phyloP scores from a whole-genome alignment of 139 green algal species.

The Chlorella sp. region DNA sequence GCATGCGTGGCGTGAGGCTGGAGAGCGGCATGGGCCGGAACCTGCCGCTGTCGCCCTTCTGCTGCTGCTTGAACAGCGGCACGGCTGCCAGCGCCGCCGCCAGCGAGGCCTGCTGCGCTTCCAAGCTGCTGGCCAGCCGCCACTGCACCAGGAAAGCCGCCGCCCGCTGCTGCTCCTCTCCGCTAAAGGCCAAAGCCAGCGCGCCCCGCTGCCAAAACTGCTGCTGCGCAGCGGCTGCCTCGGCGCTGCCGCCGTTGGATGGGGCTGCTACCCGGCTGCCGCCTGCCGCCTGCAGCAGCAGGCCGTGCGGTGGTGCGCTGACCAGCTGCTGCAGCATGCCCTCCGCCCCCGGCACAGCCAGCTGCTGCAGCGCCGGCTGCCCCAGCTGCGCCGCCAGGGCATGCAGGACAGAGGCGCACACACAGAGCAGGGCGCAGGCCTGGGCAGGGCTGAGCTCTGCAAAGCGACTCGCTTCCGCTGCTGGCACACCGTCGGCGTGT shows the following conservation, averaged over 20 bases:
- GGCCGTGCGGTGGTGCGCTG: background rate
- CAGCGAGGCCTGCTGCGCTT: background rate
- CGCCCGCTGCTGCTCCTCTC: conserved; percentile 15
- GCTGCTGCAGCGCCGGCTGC: conserved; percentile 8
- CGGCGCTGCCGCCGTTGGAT: background rate
- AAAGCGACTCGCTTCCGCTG: conserved; percentile 4
- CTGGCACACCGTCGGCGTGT: background rate
- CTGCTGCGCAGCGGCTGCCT: background rate
- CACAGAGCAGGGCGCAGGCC: conserved; percentile 37
- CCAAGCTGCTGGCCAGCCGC: background rate
- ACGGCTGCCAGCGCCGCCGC: background rate
- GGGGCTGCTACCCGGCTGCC: background rate
- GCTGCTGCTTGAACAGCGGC: conserved; percentile 16
- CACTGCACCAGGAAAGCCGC: background rate
- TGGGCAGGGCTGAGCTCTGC: conserved; percentile 18
- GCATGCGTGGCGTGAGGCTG: conserved; percentile 3
- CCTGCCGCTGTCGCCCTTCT: background rate
- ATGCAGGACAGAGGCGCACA: conserved; percentile 31
- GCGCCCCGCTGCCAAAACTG: conserved; percentile 13
- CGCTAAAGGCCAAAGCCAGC: background rate
- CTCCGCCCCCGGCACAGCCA: background rate
- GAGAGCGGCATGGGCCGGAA: conserved; percentile 17
- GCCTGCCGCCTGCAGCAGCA: background rate
- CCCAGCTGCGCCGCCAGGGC: conserved; percentile 32
- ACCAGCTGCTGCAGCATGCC: conserved; percentile 11